These are phyloP conservation scores for Astrocystis sublimbata DNA, from an alignment of 495 filamentous ascomycete species.

Conservation along the genomic window DNA sequence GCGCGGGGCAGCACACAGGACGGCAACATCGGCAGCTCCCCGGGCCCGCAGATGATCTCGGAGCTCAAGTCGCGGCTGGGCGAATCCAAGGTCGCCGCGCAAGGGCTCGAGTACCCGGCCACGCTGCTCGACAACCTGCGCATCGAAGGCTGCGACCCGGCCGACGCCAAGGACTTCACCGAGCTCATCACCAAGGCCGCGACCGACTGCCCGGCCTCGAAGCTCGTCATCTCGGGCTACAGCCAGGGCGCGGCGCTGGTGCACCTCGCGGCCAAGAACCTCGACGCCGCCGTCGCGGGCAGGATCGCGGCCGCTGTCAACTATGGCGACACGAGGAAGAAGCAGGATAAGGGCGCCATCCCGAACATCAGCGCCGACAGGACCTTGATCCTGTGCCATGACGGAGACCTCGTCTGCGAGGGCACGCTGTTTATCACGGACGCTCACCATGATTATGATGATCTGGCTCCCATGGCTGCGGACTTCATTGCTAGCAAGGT, in stretches of 20 bases:
- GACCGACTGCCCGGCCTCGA: conserved; percentile 36
- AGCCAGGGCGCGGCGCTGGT: conserved; percentile 60
- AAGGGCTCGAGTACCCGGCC: conserved; percentile 44
- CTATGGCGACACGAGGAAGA: conserved; percentile 60
- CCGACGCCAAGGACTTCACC: conserved; percentile 38
- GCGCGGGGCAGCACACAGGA: conserved; percentile 52
- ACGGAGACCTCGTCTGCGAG: conserved; percentile 54
- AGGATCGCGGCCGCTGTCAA: conserved; percentile 57
- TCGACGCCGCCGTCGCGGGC: conserved; percentile 42
- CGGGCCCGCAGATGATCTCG: conserved; percentile 29
- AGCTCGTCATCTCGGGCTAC: conserved; percentile 43
- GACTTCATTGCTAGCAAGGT: conserved; percentile 35
- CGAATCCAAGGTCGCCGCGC: conserved; percentile 32
- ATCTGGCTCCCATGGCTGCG: conserved; percentile 32
- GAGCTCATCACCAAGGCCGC: conserved; percentile 35
- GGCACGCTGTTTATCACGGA: conserved; percentile 52
- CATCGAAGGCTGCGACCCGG: conserved; percentile 34
- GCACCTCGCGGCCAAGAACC: conserved; percentile 47
- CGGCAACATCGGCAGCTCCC: conserved; percentile 47
- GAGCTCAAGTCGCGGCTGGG: conserved; percentile 32
- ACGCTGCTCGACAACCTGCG: conserved; percentile 37
- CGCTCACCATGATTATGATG: conserved; percentile 50
- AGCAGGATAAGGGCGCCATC: conserved; percentile 50
- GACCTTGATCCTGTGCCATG: conserved; percentile 53
- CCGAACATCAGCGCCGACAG: conserved; percentile 47